These are phyloP conservation scores for Penicillium hesseltinei DNA, from an alignment of 2,329 filamentous ascomycete species.

Conservation along the genomic window DNA sequence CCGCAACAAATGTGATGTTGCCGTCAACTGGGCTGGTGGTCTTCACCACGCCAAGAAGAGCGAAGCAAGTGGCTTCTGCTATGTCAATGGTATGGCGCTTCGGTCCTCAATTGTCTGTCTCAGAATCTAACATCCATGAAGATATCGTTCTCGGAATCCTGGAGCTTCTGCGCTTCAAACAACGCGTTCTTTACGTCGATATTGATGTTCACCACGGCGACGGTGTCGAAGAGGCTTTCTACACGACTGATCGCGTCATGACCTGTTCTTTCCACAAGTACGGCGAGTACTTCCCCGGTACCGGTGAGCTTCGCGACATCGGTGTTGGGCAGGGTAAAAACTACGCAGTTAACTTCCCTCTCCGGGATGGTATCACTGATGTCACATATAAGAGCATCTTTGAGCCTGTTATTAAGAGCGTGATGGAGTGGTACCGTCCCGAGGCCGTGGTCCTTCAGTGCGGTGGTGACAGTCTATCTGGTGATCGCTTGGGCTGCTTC, in stretches of 20 bases:
- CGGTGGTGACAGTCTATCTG: slow-evolving; percentile 66
- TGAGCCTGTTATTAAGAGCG: slow-evolving; percentile 64
- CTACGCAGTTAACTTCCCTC: slow-evolving; percentile 67
- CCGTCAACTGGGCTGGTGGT: slow-evolving; percentile 86
- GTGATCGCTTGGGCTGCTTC: slow-evolving; percentile 67
- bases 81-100: slow-evolving; percentile 69
- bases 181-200: slow-evolving; percentile 65
- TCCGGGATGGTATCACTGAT: slow-evolving; percentile 68
- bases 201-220: slow-evolving; percentile 68
- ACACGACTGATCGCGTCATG: slow-evolving; percentile 70
- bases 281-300: slow-evolving; percentile 70
- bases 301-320: slow-evolving; percentile 66
- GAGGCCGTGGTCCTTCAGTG: slow-evolving; percentile 68
- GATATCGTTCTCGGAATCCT: slow-evolving; percentile 67
- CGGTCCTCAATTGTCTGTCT: background rate
- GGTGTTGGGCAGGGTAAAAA: slow-evolving; percentile 66
- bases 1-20: slow-evolving; percentile 66
- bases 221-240: slow-evolving; percentile 70
- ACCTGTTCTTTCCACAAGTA: slow-evolving; percentile 72
- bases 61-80: slow-evolving; percentile 95
- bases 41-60: slow-evolving; percentile 95
- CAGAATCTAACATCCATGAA: slow-evolving; percentile 30
- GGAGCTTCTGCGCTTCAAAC: slow-evolving; percentile 62
- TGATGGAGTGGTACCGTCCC: slow-evolving; percentile 68
- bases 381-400: slow-evolving; percentile 66